Evolutionary conservation across 2,329 filamentous ascomycete genomes (phyloP).

Genomic region (Ceratocystis cacaofunesta): DNA sequence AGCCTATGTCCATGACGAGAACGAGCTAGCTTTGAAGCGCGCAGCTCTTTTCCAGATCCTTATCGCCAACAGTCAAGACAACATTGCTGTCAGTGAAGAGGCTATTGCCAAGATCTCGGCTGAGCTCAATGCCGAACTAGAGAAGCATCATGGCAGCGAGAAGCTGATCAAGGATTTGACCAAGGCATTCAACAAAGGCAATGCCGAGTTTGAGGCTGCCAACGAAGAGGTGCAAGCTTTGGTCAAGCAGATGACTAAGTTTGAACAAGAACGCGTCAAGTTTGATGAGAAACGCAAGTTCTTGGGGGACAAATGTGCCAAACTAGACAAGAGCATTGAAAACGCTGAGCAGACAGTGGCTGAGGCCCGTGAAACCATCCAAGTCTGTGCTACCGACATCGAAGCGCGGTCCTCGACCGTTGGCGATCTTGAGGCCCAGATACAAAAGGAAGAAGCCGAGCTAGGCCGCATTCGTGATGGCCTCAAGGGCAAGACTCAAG

Average conservation of each 20-base stretch:
- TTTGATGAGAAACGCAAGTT: conserved; percentile 98
- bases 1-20: conserved; percentile 79
- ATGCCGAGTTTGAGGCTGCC: conserved; percentile 66
- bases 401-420: conserved; percentile 63
- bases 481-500: conserved; percentile 90
- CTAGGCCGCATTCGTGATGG: conserved; percentile 69
- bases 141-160: conserved; percentile 82
- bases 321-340: conserved; percentile 75
- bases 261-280: conserved; percentile 93
- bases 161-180: conserved; percentile 81
- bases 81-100: conserved; percentile 75
- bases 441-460: conserved; percentile 67
- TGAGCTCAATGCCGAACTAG: conserved; percentile 70
- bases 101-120: conserved; percentile 82
- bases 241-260: conserved; percentile 75
- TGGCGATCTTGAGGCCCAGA: conserved; percentile 55
- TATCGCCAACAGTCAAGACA: conserved; percentile 75
- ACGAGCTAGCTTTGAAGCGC: conserved; percentile 79
- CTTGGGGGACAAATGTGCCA: conserved; percentile 77
- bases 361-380: conserved; percentile 63
- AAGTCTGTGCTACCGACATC: conserved; percentile 65
- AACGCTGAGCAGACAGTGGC: conserved; percentile 59
- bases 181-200: conserved; percentile 66
- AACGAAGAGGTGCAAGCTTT: conserved; percentile 69
- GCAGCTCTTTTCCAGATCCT: conserved; percentile 87